These are phyloP conservation scores for Aspergillus sp. DNA, from an alignment of 2,329 filamentous ascomycete species.

Conservation along the genomic window DNA sequence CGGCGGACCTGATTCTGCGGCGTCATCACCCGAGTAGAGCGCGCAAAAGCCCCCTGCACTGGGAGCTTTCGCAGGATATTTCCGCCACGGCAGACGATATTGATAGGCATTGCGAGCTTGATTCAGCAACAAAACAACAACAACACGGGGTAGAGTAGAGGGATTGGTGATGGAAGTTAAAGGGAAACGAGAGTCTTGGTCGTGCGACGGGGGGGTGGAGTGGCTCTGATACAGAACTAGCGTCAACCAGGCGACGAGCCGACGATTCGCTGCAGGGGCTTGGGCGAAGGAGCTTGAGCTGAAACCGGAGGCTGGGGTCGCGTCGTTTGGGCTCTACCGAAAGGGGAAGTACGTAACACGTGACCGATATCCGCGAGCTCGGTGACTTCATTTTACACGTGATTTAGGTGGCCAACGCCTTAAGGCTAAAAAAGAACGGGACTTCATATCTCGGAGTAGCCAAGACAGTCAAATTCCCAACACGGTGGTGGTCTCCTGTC, in stretches of 20 bases:
- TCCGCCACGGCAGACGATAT: conserved; percentile 31
- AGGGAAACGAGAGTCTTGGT: not conserved
- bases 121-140: conserved; percentile 2
- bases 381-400: conserved; percentile 12
- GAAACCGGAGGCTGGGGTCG: conserved; percentile 31
- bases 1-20: conserved; percentile 28
- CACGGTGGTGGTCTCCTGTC: conserved; percentile 1
- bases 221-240: not conserved
- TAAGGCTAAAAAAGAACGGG: not conserved
- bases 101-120: conserved; percentile 30
- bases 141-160: not conserved
- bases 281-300: conserved; percentile 19
- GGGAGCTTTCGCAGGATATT: conserved; percentile 31
- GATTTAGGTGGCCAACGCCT: conserved; percentile 1
- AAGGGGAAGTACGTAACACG: conserved; percentile 21
- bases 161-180: not conserved
- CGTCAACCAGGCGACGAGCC: not conserved
- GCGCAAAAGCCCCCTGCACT: conserved; percentile 24
- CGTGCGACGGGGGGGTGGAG: not conserved
- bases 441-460: not conserved
- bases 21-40: conserved; percentile 26
- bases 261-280: conserved; percentile 12
- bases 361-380: conserved; percentile 7
- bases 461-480: not conserved
- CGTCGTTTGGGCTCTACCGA: conserved; percentile 26